These are phyloP conservation scores for Cryptococcus jaspeensis DNA, from an alignment of 1,284 basidiomycete species.

Conservation along the genomic window DNA sequence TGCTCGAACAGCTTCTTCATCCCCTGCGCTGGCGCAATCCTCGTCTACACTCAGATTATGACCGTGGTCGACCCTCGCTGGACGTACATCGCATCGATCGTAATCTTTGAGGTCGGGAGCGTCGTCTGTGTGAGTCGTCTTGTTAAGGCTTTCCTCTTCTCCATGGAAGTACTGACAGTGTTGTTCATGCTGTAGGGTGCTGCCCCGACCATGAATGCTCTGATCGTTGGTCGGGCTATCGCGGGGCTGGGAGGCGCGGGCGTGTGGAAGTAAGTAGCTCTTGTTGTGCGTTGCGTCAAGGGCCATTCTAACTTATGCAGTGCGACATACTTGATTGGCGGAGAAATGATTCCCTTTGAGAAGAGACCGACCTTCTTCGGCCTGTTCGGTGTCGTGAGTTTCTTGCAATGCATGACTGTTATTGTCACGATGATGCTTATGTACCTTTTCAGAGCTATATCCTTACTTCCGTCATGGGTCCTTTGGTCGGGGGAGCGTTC, in stretches of 20 bases:
- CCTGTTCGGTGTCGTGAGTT: slow-evolving; percentile 21
- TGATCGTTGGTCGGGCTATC: slow-evolving; percentile 29
- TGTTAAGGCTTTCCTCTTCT: too few relatives aligned
- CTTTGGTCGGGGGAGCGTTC: slow-evolving; percentile 30
- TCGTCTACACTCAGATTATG: slow-evolving; percentile 31
- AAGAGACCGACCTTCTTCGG: slow-evolving; percentile 27
- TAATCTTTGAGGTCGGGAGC: slow-evolving; percentile 25
- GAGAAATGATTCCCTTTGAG: slow-evolving; percentile 26
- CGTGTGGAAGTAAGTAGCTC: slow-evolving; percentile 27
- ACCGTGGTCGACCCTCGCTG: slow-evolving; percentile 24
- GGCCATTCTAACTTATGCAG: too few relatives aligned
- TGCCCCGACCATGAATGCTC: slow-evolving; percentile 26
- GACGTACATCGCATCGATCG: slow-evolving; percentile 21
- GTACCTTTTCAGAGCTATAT: slow-evolving; percentile 16
- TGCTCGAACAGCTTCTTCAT: slow-evolving; percentile 29
- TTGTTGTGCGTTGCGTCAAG: too few relatives aligned
- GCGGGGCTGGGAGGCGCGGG: slow-evolving; percentile 31
- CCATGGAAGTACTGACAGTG: too few relatives aligned
- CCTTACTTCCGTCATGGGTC: slow-evolving; percentile 29
- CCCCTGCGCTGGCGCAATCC: slow-evolving; percentile 24
- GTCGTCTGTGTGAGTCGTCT: slow-evolving; percentile 23
- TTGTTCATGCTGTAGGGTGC: slow-evolving; percentile 22
- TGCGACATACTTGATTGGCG: slow-evolving; percentile 27
- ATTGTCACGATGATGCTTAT: not conserved
- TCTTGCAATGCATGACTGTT: not conserved